Evolutionary conservation across 495 filamentous ascomycete genomes (phyloP).

Genomic region (Penicillium longicatenatum): DNA sequence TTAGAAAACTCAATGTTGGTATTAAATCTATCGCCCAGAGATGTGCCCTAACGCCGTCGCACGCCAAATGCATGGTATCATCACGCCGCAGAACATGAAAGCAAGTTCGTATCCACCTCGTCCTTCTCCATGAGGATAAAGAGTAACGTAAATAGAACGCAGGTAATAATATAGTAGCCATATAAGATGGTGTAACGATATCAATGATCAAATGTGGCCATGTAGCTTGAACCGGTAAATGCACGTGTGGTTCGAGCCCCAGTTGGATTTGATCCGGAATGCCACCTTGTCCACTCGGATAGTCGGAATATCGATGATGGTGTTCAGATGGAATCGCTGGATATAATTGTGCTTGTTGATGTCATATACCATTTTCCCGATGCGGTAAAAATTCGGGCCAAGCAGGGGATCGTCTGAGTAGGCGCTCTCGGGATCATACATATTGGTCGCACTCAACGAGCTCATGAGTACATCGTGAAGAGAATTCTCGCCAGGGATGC

Average conservation of each 20-base stretch:
- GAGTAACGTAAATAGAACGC: neutral
- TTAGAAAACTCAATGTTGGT: neutral
- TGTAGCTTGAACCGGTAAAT: conserved; percentile 49
- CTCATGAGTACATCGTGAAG: conserved; percentile 38
- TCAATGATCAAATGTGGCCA: conserved; percentile 35
- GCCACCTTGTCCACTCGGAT: conserved; percentile 45
- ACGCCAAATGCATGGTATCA: conserved; percentile 28
- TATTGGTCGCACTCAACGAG: conserved; percentile 31
- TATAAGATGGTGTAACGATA: neutral
- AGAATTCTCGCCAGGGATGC: conserved; percentile 15
- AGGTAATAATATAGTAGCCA: neutral
- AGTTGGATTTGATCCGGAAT: conserved; percentile 50
- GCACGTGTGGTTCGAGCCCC: conserved; percentile 49
- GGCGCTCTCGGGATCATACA: conserved; percentile 24
- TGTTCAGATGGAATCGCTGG: conserved; percentile 39
- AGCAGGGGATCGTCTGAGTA: conserved; percentile 40
- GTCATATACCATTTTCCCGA: conserved; percentile 49
- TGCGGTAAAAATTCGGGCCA: conserved; percentile 42
- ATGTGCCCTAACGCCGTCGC: conserved; percentile 9
- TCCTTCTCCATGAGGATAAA: neutral
- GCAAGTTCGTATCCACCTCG: neutral
- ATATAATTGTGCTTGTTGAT: conserved; percentile 30
- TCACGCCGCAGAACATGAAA: conserved; percentile 1
- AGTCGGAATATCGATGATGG: conserved; percentile 37
- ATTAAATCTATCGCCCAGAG: conserved; percentile 8